Evolutionary conservation across 2,329 filamentous ascomycete genomes (phyloP), one percentile per base, ranked within the genome.

Genomic region (Paecilomyces formosus): DNA sequence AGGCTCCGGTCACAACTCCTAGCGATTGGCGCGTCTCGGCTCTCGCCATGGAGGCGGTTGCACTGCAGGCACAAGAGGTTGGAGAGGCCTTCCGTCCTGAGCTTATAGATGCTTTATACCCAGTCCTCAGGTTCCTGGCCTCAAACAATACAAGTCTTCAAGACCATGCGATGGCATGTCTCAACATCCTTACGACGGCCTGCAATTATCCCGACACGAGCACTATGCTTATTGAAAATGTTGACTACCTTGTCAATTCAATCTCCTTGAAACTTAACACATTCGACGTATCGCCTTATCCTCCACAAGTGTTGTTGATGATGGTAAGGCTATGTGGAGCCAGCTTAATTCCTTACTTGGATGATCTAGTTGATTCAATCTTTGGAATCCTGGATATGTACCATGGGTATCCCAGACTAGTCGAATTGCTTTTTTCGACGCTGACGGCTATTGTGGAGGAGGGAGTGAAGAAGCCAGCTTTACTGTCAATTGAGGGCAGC

Each of bases 221-320:
- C 26, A 85, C 89, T 15, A 78, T 99, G 63, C 87, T 99, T 45
- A 84, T 97, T 28, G 86, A 89, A 56, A 99, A 99, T 61, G 92
- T 91, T 15, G 94, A 99, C 73, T 99, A 99, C 71, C 89, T 99
- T 75, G 88, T 97, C 61, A 97, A 97, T 69, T 90, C 94, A 0
- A 85, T 99, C 15, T 90, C 90, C 0, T 76, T 97, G 60, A 89
- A 92, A 61, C 82, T 99, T 7, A 97, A 96, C 66, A 90, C 90
- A 0, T 90, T 97, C 63, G 92, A 97, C 63, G 88, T 97, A 56
- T 93, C 92, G 0, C 92, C 93, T 1, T 89, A 96, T 62, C 92
- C 91, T 2, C 92, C 92, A 2, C 89, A 93, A 64, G 94, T 97
- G 1, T 76, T 99, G 54, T 82, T 88, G 6, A 97, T 99, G 92